Conservation (phyloP, 2,329 filamentous ascomycete genomes). For the Hymenoscyphus infarciens region DNA sequence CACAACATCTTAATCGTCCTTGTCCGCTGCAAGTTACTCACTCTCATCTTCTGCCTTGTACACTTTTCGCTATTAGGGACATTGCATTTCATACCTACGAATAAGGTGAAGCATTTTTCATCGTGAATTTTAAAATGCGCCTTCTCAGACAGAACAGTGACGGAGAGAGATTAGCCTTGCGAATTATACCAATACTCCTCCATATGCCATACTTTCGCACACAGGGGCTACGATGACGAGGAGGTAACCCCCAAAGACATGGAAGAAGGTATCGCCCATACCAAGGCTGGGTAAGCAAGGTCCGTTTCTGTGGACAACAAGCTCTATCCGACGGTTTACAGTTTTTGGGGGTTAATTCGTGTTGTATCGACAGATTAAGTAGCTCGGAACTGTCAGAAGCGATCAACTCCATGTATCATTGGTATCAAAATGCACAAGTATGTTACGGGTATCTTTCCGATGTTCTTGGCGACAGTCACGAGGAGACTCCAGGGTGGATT, state of each 20-base stretch:
- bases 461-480: neutral
- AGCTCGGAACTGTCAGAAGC: neutral
- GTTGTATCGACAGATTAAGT: neutral
- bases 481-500: neutral
- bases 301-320: no score
- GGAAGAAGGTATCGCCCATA: neutral
- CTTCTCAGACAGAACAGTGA: no score
- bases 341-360: neutral
- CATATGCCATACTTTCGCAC: constrained; percentile 4
- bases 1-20: no score
- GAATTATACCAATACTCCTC: neutral
- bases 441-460: neutral
- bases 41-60: no score
- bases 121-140: no score
- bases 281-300: neutral
- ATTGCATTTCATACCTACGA: no score
- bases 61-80: no score
- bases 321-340: neutral
- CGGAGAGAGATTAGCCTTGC: no score
- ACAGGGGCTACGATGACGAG: neutral
- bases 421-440: neutral
- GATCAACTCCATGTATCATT: neutral
- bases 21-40: no score
- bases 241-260: neutral
- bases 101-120: no score